Evolutionary conservation across 495 filamentous ascomycete genomes (phyloP), one percentile per base, ranked within the genome.

Genomic region (Articulospora tetracladia): DNA sequence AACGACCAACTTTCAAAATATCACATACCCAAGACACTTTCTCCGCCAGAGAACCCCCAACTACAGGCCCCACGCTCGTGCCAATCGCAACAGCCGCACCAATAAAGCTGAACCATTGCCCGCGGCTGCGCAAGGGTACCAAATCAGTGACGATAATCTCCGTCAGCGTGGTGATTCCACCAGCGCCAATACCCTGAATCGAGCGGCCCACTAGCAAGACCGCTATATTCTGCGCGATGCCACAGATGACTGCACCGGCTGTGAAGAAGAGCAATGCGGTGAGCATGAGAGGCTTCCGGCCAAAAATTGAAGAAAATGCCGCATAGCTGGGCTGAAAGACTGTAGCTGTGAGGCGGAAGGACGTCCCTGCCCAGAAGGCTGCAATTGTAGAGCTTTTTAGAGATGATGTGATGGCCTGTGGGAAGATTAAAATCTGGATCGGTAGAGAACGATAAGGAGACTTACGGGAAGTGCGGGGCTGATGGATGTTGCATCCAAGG

Each of bases 401-500:
- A 1, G 68, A 67, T 20, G 22, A 17, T 25, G 60, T 26, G 10
- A 62, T 62, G 27, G n/a, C 52, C 59, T 61, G 12, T 24, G 0
- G 23, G n/a, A 20, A 46, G 44, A n/a, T n/a, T 15, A 13, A 24
- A n/a, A 22, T 1, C 23, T 1, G 24, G 26, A 30, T 53, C 27
- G 8, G 20, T 3, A 41, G 19, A 15, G 24, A 46, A 10, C 4
- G 22, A n/a, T 6, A 26, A 36, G 24, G 26, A 57, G 8, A 57
- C 54, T 46, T 25, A 74, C 78, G 1, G 88, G 87, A 48, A 91
- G 69, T 4, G 88, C 88, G 25, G 90, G 85, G 0, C 84, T 85
- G 17, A 91, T 73, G 1, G 84, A 87, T 2, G 88, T 90, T 1
- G 85, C 86, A 71, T 91, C 88, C 15, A 91, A 72, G 22, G 88